Evolutionary conservation across 192 early-diverging fungal genomes (phyloP).

Genomic region (Diversispora epigaea): DNA sequence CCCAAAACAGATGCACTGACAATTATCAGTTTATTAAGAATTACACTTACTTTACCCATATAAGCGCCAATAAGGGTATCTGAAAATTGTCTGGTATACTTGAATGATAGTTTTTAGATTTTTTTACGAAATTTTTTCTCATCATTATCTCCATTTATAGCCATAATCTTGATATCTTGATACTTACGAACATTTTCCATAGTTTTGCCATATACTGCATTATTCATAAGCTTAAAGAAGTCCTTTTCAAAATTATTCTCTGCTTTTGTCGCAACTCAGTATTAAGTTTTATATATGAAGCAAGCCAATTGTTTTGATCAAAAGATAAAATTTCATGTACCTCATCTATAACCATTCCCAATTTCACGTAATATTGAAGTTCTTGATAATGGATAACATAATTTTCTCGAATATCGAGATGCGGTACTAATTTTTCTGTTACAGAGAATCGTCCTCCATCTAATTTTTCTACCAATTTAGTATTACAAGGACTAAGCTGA

Average conservation of each 20-base stretch:
- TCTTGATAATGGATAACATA: constrained; percentile 11
- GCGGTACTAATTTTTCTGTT: neutral
- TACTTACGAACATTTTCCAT: no score
- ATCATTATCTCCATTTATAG: no score
- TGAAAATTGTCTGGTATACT: neutral
- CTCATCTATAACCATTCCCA: no score
- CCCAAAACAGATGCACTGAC: no score
- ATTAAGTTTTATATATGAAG: constrained; percentile 9
- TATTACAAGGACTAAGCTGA: neutral
- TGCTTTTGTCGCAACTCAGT: neutral
- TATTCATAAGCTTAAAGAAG: no score
- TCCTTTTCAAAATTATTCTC: constrained; percentile 17
- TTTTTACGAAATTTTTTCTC: neutral
- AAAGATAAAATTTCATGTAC: constrained; percentile 15
- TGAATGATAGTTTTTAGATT: constrained; percentile 1
- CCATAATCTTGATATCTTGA: no score
- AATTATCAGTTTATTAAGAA: neutral
- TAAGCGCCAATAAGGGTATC: no score
- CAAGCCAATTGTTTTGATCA: constrained; percentile 13
- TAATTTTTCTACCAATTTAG: neutral
- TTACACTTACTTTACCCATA: no score
- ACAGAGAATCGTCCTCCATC: neutral
- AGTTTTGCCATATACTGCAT: no score
- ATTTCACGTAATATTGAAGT: constrained; percentile 8
- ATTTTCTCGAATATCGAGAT: neutral